These are phyloP conservation scores for Fusarium poae DNA, from an alignment of 2,329 filamentous ascomycete species.

Conservation along the genomic window DNA sequence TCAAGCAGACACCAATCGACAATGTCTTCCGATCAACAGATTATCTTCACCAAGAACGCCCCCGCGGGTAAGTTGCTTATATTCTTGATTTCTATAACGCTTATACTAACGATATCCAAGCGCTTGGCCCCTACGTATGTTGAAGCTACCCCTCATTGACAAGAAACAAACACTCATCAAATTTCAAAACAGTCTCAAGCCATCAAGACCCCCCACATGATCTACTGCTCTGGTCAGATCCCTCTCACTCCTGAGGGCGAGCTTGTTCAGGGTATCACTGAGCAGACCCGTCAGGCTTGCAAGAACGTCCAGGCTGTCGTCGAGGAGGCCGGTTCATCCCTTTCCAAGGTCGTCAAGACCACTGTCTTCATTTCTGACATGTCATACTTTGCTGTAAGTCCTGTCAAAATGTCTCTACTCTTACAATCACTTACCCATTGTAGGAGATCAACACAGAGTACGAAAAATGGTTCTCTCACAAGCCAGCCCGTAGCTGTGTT, in stretches of 20 bases:
- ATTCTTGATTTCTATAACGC: neutral
- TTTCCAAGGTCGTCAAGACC: conserved; percentile 89
- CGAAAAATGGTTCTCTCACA: conserved; percentile 84
- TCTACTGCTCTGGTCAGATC: conserved; percentile 80
- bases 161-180: conserved; percentile 26
- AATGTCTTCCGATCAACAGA: conserved; percentile 63
- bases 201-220: conserved; percentile 73
- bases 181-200: conserved; percentile 67
- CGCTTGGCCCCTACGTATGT: conserved; percentile 74
- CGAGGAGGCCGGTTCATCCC: conserved; percentile 80
- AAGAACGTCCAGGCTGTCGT: conserved; percentile 88
- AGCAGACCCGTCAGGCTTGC: conserved; percentile 74
- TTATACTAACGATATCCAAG: conserved; percentile 53
- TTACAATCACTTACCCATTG: neutral
- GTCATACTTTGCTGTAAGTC: conserved; percentile 79
- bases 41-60: conserved; percentile 70
- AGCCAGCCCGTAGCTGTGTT: conserved; percentile 90
- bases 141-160: conserved; percentile 29
- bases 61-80: conserved; percentile 64
- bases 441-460: conserved; percentile 87
- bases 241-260: conserved; percentile 71
- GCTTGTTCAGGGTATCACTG: conserved; percentile 70
- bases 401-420: too few relatives aligned
- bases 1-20: conserved; percentile 54
- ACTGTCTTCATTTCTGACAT: conserved; percentile 94